Evolutionary conservation across 768 basidiomycete genomes (phyloP).

Genomic region (Russula dissimulans): DNA sequence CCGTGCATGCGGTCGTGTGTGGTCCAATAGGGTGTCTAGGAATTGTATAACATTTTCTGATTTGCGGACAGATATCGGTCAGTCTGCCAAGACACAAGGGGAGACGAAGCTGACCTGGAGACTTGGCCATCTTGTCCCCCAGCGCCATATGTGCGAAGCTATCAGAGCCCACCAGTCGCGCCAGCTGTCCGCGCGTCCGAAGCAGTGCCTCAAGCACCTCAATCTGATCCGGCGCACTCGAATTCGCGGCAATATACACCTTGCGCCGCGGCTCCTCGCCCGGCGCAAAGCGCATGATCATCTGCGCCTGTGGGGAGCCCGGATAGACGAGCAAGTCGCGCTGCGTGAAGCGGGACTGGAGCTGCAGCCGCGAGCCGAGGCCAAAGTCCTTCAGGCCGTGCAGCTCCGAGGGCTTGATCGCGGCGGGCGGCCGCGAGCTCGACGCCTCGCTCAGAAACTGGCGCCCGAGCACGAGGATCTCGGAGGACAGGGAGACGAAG

Average conservation of each 20-base stretch:
- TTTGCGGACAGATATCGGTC: neutral
- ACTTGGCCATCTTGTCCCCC: conserved; percentile 95
- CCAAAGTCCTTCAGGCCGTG: conserved; percentile 67
- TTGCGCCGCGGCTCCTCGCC: conserved; percentile 72
- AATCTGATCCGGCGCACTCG: conserved; percentile 66
- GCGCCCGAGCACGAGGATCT: conserved; percentile 80
- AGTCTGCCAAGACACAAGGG: neutral
- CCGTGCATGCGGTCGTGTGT: conserved; percentile 70
- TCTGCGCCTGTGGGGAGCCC: conserved; percentile 81
- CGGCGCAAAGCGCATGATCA: conserved; percentile 87
- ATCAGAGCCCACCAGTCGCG: conserved; percentile 71
- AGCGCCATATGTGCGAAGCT: conserved; percentile 85
- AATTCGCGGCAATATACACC: conserved; percentile 76
- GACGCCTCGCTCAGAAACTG: conserved; percentile 68
- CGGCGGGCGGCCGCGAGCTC: conserved; percentile 52
- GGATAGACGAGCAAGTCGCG: conserved; percentile 75
- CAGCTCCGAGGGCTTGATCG: conserved; percentile 60
- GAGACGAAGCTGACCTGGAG: conserved; percentile 50
- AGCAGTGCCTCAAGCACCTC: conserved; percentile 69
- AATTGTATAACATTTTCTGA: conserved; percentile 85
- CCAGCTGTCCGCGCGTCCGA: conserved; percentile 69
- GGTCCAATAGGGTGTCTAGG: conserved; percentile 68
- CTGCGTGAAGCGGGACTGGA: conserved; percentile 69
- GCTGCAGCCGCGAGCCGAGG: conserved; percentile 62
- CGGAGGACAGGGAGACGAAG: conserved; percentile 85